Conservation (phyloP, 306 rosid species). For the Hylodesmum podocarpum region DNA sequence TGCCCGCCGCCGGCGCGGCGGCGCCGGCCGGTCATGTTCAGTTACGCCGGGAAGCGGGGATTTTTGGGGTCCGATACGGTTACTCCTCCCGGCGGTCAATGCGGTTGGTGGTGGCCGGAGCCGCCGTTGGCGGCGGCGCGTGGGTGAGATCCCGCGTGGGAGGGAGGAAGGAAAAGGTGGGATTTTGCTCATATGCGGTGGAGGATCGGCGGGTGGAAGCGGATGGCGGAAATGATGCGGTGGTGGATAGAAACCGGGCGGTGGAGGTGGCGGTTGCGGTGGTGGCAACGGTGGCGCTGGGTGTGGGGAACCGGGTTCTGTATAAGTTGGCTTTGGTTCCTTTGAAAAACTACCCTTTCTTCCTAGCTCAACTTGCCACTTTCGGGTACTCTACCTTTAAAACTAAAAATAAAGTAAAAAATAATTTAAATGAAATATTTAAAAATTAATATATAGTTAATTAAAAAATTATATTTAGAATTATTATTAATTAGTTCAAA, state of each 20-base stretch:
- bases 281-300: slow-evolving; percentile 65
- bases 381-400: slow-evolving; percentile 79
- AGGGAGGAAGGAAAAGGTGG: slow-evolving; percentile 40
- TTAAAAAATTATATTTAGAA: too few relatives aligned
- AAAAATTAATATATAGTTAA: too few relatives aligned
- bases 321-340: slow-evolving; percentile 93
- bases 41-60: slow-evolving; percentile 18
- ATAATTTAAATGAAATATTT: too few relatives aligned
- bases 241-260: slow-evolving; percentile 36
- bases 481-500: too few relatives aligned
- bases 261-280: slow-evolving; percentile 67
- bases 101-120: slow-evolving; percentile 34
- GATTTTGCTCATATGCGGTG: slow-evolving; percentile 46
- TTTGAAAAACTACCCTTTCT: slow-evolving; percentile 82
- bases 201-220: slow-evolving; percentile 43
- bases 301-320: slow-evolving; percentile 80
- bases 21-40: background rate
- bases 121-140: slow-evolving; percentile 24
- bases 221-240: slow-evolving; percentile 28
- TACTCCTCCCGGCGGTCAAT: background rate
- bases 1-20: slow-evolving; percentile 33
- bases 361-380: slow-evolving; percentile 92
- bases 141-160: slow-evolving; percentile 48
- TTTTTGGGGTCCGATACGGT: background rate
- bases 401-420: background rate